Base-by-base conservation (phyloP, 2,329 filamentous ascomycete species). In the Talaromyces sp. region DNA sequence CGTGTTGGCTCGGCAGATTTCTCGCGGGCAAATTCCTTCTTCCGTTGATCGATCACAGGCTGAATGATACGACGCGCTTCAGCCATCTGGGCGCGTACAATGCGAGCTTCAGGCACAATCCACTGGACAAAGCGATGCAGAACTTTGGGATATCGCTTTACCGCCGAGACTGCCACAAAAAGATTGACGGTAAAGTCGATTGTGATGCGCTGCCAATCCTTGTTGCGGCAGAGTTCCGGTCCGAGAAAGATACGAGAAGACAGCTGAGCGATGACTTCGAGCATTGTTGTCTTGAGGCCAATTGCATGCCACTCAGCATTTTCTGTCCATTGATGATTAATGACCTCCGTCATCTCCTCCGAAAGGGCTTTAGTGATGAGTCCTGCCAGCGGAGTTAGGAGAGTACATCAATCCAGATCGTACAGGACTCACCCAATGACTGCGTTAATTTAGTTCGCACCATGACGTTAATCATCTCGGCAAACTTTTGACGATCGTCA, bases 81-180 rank as follows among this genome's bases (percentile, higher is more conserved):
- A 4, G 70, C 66, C 4, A 80, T 69, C 23, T 76, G 70, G 14
- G 65, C 48, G 7, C 77, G 72, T 14, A 77, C 66, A 7, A 69
- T 70, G 28, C 64, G 66, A 25, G 74, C 74, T 50, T 75, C 70
- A 1, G 79, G 79, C 5, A 80, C 64, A 48, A 79, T 69, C 66
- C 76, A 73, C 63, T 80, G 75, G 1, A 73, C 74, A 1, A 81
- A 25, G 0, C 71, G 75, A 0, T 77, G 75, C 7, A 79, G 37
- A n/a, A 73, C 63, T 0, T 68, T 64, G 1, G 78, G 79, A 61
- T 70, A 76, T 6, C 71, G 66, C n/a, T 76, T 72, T 56, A 85
- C 73, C 66, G 72, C 65, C 64, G 68, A 56, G 65, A 69, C 2
- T 64, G 58, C 64, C 25, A 50, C 58, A 37, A 65, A 64, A 16